Evolutionary conservation across 1,284 basidiomycete species (phyloP).

Genomic region (Trametes pubescens): DNA sequence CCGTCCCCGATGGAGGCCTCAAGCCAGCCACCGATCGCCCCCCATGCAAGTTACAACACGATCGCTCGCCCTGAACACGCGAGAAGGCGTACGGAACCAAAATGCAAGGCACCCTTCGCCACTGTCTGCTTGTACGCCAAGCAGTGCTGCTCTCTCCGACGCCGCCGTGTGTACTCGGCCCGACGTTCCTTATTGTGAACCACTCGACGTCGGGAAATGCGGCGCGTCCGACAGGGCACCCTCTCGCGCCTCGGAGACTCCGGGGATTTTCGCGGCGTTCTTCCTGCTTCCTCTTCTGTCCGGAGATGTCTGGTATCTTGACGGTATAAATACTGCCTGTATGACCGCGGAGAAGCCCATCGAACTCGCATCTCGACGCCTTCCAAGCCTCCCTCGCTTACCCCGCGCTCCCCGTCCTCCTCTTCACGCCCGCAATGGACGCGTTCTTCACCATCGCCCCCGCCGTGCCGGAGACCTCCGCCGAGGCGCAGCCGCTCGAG

Average conservation of each 20-base stretch:
- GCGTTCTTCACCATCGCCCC: conserved; percentile 34
- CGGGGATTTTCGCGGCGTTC: not conserved
- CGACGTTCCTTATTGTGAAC: not conserved
- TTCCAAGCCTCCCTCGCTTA: conserved; percentile 9
- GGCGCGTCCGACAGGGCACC: not conserved
- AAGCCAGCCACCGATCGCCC: not conserved
- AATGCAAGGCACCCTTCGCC: not conserved
- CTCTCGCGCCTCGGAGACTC: not conserved
- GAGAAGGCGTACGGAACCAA: not conserved
- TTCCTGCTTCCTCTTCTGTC: too few species aligned
- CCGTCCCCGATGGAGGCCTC: not conserved
- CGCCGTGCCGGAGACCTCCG: conserved; percentile 29
- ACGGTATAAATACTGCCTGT: not conserved
- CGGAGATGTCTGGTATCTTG: too few species aligned
- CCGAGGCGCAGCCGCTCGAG: conserved; percentile 18
- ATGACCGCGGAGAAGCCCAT: not conserved
- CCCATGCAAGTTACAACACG: not conserved
- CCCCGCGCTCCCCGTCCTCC: not conserved
- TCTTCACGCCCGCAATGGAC: conserved; percentile 25
- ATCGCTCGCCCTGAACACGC: not conserved
- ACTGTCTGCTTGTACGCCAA: not conserved
- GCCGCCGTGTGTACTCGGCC: not conserved
- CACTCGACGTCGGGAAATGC: not conserved
- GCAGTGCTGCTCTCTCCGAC: too few species aligned
- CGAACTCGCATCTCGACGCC: not conserved